Evolutionary conservation across 1,284 basidiomycete genomes (phyloP), one percentile per base, ranked within the genome.

Genomic region (Thelephora terrestris): DNA sequence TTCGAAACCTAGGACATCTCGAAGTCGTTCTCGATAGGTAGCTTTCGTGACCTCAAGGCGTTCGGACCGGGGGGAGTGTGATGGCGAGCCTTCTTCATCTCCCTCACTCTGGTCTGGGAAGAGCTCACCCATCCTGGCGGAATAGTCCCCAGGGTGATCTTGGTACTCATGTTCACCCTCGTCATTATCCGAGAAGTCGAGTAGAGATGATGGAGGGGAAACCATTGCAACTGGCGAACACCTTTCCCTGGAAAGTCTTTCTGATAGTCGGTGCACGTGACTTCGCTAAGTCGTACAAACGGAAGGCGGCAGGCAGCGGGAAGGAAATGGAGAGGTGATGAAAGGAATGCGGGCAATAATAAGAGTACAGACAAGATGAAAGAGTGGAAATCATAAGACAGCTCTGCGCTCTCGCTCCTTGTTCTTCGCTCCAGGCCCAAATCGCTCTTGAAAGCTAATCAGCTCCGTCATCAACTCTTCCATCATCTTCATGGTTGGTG

Each of bases 391-490:
- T 58, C 61, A 62, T 32, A 64, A 63, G 50, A 57, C 65, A 38
- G 62, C 65, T 52, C 72, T 62, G 48, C 73, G 69, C 47, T 73
- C 71, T 48, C 79, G 71, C 40, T 81, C 79, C 59, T 79, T 75
- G 50, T 65, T 70, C 65, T 81, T 76, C 44, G 67, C 62, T 37
- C 77, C 73, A 6, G 72, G 71, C 21, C 86, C 85, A 69, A 88
- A 92, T 46, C 80, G 76, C 62, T 93, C 89, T 67, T 94, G 91
- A 62, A 94, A 94, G 43, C 67, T 71, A 53, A 91, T 88, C 37
- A 94, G 66, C 61, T 93, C 90, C 58, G 86, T 78, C 77, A 90
- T 90, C 5, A 95, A 69, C 58, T 85, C 85, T 64, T 92, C 90
- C 81, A 94, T 87, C 69, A 88, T 74, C 65, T 78, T 81, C 74